A percentile compares a stretch with the other conserved stretches of the same genome.
phyloP scores from a whole-genome alignment of 2,329 filamentous ascomycete genomes.

The Orbilia blumenaviensis region DNA sequence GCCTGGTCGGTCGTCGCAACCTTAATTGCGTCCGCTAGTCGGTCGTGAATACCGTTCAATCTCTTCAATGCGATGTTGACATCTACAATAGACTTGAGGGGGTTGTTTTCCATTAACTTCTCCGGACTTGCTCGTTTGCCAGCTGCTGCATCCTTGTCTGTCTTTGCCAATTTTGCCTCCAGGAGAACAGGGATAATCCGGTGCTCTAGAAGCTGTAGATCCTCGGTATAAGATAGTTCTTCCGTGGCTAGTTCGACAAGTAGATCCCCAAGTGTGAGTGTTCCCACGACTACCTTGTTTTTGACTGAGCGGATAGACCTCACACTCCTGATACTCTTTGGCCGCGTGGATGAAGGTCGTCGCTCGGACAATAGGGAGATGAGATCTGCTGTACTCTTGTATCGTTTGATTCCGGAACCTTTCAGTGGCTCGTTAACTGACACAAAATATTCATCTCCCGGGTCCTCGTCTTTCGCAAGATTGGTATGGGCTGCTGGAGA shows the following conservation, averaged over 20 bases:
- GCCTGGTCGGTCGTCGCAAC: slow-evolving; percentile 19
- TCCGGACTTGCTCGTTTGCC: slow-evolving; percentile 49
- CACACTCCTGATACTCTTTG: slow-evolving; percentile 76
- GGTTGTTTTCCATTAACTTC: slow-evolving; percentile 60
- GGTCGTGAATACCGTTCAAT: slow-evolving; percentile 79
- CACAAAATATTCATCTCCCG: slow-evolving; percentile 52
- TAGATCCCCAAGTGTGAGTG: slow-evolving; percentile 77
- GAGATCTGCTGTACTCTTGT: slow-evolving; percentile 92
- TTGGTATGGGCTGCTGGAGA: slow-evolving; percentile 44
- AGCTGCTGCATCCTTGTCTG: slow-evolving; percentile 62
- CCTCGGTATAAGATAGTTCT: slow-evolving; percentile 85
- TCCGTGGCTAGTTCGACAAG: slow-evolving; percentile 82
- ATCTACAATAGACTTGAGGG: slow-evolving; percentile 87
- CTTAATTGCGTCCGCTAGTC: slow-evolving; percentile 71
- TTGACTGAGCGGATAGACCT: slow-evolving; percentile 46
- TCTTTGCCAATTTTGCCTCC: slow-evolving; percentile 77
- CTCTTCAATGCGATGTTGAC: slow-evolving; percentile 93
- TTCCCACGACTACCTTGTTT: slow-evolving; percentile 63
- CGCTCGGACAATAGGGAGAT: slow-evolving; percentile 85
- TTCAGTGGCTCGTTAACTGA: slow-evolving; percentile 45
- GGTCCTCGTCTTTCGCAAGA: slow-evolving; percentile 45
- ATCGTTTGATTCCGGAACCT: slow-evolving; percentile 62
- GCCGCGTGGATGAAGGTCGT: slow-evolving; percentile 61
- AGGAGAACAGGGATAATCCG: slow-evolving; percentile 93
- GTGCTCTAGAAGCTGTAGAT: slow-evolving; percentile 90